These are phyloP conservation scores for Voacanga thouarsii DNA, from an alignment of 257 asterid species.

Conservation along the genomic window DNA sequence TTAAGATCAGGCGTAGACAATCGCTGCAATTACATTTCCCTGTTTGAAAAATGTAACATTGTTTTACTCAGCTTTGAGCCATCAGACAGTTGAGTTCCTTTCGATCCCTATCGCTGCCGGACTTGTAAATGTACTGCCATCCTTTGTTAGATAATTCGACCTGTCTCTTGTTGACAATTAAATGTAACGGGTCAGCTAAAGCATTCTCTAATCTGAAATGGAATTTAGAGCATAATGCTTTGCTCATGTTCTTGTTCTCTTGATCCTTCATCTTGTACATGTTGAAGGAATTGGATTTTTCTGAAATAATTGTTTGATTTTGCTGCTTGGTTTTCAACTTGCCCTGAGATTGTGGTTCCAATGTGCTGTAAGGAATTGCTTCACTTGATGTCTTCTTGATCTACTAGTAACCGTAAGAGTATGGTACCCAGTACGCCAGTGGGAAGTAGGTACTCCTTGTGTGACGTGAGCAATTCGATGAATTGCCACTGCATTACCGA, in stretches of 20 bases:
- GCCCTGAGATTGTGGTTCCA: too few relatives aligned
- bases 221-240: neutral
- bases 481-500: too few relatives aligned
- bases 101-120: neutral
- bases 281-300: too few relatives aligned
- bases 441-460: too few relatives aligned
- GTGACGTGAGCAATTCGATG: too few relatives aligned
- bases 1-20: conserved; percentile 15
- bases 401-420: too few relatives aligned
- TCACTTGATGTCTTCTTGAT: too few relatives aligned
- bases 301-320: too few relatives aligned
- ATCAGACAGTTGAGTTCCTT: neutral
- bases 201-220: neutral
- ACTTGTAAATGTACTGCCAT: neutral
- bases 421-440: too few relatives aligned
- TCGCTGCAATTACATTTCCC: neutral
- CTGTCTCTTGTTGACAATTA: neutral
- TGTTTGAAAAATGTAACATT: conserved; percentile 1
- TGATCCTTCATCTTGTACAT: neutral
- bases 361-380: too few relatives aligned
- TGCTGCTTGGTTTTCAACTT: too few relatives aligned
- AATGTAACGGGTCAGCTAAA: neutral
- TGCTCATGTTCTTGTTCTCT: neutral
- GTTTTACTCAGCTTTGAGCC: neutral
- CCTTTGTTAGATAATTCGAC: neutral